Evolutionary conservation across 1,284 basidiomycete genomes (phyloP).

Genomic region (Coniophora puteana): DNA sequence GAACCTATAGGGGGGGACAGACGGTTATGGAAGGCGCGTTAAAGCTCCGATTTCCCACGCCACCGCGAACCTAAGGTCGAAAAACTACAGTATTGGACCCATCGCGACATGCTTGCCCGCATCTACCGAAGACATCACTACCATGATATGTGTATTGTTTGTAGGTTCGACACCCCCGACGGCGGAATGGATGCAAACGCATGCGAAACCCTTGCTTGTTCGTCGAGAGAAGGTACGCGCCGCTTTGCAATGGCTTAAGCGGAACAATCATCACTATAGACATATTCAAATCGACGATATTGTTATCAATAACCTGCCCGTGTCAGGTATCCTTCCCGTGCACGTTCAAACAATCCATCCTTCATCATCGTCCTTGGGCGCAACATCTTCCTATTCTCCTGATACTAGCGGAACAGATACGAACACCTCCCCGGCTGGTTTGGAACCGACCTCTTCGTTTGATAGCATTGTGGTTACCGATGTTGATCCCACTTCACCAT

Average conservation of each 20-base stretch:
- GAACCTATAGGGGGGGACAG: too few relatives aligned
- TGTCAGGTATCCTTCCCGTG: conserved; percentile 19
- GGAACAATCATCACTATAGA: conserved; percentile 28
- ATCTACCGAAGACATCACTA: conserved; percentile 22
- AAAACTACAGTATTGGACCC: conserved; percentile 19
- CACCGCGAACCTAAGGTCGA: too few relatives aligned
- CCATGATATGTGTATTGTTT: conserved; percentile 33
- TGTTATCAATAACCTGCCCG: conserved; percentile 13
- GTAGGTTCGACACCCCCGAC: conserved; percentile 25
- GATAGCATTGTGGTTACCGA: conserved; percentile 29
- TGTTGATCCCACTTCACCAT: conserved; percentile 21
- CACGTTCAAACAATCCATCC: too few relatives aligned
- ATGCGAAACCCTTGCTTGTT: conserved; percentile 30
- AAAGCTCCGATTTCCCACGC: too few relatives aligned
- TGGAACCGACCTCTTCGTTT: conserved; percentile 14
- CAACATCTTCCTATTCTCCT: too few relatives aligned
- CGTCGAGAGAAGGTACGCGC: conserved; percentile 20
- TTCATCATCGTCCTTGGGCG: too few relatives aligned
- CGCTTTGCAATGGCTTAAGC: conserved; percentile 31
- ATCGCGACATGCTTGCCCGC: too few relatives aligned
- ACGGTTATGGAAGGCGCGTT: too few relatives aligned
- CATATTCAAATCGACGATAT: conserved; percentile 25
- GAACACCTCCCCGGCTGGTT: neutral
- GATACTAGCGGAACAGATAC: neutral
- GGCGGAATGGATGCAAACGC: conserved; percentile 25